A percentile compares a stretch with the other conserved stretches of the same genome.
phyloP scores from a whole-genome alignment of 257 asterid genomes.

The Salvia hispanica region DNA sequence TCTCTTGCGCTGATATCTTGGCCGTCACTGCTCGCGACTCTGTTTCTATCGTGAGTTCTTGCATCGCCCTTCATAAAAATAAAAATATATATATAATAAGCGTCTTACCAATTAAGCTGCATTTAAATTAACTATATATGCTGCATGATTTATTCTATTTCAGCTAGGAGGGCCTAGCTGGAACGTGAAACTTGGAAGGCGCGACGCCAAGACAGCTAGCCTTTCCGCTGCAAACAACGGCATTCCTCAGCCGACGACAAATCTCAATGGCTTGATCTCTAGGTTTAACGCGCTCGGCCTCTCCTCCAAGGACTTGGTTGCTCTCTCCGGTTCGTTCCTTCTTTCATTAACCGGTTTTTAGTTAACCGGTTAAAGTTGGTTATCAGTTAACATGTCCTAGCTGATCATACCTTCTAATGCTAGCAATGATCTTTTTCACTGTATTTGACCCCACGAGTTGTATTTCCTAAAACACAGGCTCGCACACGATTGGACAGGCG shows the following conservation, averaged over 20 bases:
- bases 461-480: constrained; percentile 38
- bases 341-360: too few species aligned
- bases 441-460: too few species aligned
- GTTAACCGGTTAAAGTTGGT: too few species aligned
- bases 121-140: too few species aligned
- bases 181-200: constrained; percentile 75
- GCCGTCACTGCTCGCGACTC: constrained; percentile 84
- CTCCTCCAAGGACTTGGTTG: constrained; percentile 73
- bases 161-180: constrained; percentile 85
- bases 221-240: constrained; percentile 66
- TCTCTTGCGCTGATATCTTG: constrained; percentile 81
- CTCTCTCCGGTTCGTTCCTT: constrained; percentile 58
- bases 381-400: too few species aligned
- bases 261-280: constrained; percentile 64
- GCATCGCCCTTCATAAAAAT: too few species aligned
- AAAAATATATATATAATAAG: too few species aligned
- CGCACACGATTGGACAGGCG: constrained; percentile 91
- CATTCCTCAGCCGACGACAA: constrained; percentile 86
- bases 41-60: constrained; percentile 49
- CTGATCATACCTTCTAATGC: too few species aligned
- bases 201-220: constrained; percentile 87
- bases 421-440: too few species aligned
- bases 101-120: too few species aligned
- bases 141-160: background rate
- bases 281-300: constrained; percentile 68